A percentile compares a stretch with the other conserved stretches of the same genome.
These are phyloP conservation scores for Ustilago shanxiensis DNA, from an alignment of 1,284 basidiomycete species.

Conservation along the genomic window DNA sequence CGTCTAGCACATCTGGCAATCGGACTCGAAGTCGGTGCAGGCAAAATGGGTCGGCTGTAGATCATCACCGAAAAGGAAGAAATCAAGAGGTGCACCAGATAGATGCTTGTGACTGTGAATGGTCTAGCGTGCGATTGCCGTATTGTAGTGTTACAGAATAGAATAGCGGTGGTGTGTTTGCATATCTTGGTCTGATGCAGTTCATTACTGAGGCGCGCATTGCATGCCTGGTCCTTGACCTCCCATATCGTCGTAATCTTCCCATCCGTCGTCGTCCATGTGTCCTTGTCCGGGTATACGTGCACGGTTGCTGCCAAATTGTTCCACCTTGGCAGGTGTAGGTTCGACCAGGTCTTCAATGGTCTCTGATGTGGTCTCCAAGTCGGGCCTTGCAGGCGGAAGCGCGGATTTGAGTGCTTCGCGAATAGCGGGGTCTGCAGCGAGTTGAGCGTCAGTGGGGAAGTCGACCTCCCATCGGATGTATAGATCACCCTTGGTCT, in stretches of 20 bases:
- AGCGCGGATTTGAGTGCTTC: conserved; percentile 43
- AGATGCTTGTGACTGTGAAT: background rate
- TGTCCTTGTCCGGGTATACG: conserved; percentile 43
- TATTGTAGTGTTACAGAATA: conserved; percentile 25
- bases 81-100: background rate
- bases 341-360: conserved; percentile 49
- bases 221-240: conserved; percentile 58
- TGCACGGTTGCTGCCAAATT: conserved; percentile 52
- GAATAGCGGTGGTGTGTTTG: conserved; percentile 21
- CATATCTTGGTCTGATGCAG: background rate
- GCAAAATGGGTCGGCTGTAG: conserved; percentile 45
- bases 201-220: conserved; percentile 55
- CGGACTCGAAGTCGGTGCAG: conserved; percentile 57
- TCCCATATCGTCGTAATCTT: conserved; percentile 48
- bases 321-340: conserved; percentile 32
- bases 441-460: conserved; percentile 56
- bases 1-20: conserved; percentile 65
- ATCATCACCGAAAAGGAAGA: background rate
- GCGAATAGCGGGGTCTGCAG: conserved; percentile 28
- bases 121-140: conserved; percentile 4
- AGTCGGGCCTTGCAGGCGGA: conserved; percentile 52
- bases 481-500: conserved; percentile 59
- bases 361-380: conserved; percentile 36
- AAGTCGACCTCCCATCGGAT: conserved; percentile 66
- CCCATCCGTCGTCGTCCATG: conserved; percentile 51